Percentiles rank a stretch among this genome's conserved stretches.
Evolutionary conservation across 345 rosid genomes (phyloP).

Genomic region (Acer negundo): DNA sequence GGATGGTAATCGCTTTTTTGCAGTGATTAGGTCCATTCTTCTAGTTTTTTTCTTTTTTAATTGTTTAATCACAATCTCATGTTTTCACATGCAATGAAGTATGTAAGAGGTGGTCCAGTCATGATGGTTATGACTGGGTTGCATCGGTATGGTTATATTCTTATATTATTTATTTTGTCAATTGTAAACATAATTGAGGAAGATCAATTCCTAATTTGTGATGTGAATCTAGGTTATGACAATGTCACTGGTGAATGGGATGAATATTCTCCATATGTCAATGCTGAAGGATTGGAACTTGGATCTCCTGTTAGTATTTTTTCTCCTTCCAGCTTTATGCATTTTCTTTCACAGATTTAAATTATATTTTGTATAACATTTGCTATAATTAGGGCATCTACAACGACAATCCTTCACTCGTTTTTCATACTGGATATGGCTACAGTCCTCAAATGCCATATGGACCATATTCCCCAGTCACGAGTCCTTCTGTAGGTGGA

Average conservation of each 20-base stretch:
- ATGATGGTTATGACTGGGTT: constrained; percentile 1
- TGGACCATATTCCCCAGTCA: constrained; percentile 87
- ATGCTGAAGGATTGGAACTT: constrained; percentile 71
- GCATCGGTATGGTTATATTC: background rate
- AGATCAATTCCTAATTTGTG: constrained; percentile 15
- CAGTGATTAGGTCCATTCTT: background rate
- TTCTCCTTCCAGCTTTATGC: constrained; percentile 6
- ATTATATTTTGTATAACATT: constrained; percentile 12
- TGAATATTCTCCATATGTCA: constrained; percentile 63
- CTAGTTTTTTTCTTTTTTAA: background rate
- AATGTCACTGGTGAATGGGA: constrained; percentile 72
- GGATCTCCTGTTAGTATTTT: constrained; percentile 68
- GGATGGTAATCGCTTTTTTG: background rate
- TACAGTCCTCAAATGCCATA: constrained; percentile 84
- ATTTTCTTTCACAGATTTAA: constrained; percentile 1
- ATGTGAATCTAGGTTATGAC: constrained; percentile 57
- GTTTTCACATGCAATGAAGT: background rate
- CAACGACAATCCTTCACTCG: constrained; percentile 72
- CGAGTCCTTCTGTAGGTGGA: constrained; percentile 68
- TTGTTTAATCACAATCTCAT: background rate
- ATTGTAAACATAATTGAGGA: constrained; percentile 10
- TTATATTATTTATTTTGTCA: background rate
- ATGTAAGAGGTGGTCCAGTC: background rate
- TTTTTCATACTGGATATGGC: constrained; percentile 82
- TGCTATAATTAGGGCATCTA: constrained; percentile 58